Conservation (phyloP, 768 basidiomycete species). For the Podaxis carcinomalis region DNA sequence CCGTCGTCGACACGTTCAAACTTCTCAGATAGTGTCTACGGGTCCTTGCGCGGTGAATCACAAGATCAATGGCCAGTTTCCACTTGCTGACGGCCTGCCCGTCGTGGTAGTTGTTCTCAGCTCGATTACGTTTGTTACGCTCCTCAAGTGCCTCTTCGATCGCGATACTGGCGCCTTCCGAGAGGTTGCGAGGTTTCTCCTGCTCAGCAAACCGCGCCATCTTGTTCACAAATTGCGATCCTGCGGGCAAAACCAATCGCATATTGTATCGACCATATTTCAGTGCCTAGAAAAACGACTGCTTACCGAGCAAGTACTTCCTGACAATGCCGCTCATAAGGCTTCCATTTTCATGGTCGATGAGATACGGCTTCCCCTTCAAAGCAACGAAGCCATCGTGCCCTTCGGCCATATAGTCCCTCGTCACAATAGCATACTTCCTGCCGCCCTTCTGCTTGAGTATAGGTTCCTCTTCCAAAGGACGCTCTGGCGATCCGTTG, state of each 20-base stretch:
- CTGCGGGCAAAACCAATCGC: conserved; percentile 30
- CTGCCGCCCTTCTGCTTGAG: conserved; percentile 46
- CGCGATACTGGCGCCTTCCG: conserved; percentile 31
- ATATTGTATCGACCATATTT: background rate
- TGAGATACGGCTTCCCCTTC: conserved; percentile 58
- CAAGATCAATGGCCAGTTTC: conserved; percentile 40
- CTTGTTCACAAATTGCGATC: conserved; percentile 70
- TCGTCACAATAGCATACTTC: conserved; percentile 78
- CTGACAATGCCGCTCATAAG: conserved; percentile 77
- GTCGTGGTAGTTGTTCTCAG: background rate
- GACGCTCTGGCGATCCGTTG: conserved; percentile 16
- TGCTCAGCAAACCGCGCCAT: conserved; percentile 39
- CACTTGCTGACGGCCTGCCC: conserved; percentile 33
- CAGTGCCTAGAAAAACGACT: background rate
- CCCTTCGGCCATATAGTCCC: conserved; percentile 80
- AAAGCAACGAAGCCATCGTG: conserved; percentile 80
- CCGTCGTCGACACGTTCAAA: conserved; percentile 54
- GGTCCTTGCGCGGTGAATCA: conserved; percentile 42
- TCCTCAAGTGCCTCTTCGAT: conserved; percentile 12
- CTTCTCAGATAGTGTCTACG: conserved; percentile 53
- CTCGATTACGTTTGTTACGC: background rate
- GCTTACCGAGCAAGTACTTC: conserved; percentile 75
- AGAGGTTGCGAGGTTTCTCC: conserved; percentile 31
- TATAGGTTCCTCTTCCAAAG: conserved; percentile 51
- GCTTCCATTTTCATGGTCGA: conserved; percentile 82